Conservation (phyloP, 2,329 filamentous ascomycete genomes). For the Microcyclospora pomicola region DNA sequence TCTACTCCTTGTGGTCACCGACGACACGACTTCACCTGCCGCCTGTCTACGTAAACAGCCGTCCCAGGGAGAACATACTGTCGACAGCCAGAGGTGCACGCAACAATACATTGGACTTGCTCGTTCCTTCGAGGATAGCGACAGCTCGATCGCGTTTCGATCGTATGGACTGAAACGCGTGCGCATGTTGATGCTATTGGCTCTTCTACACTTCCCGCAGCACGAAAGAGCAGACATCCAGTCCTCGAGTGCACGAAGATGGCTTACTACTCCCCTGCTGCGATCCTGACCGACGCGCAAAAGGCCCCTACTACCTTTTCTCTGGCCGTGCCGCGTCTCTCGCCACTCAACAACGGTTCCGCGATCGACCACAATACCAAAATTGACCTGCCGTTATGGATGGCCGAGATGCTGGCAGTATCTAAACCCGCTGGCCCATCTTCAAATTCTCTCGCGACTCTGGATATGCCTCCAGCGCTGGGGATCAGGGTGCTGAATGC, state of each 20-base stretch:
- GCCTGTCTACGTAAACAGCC: no score
- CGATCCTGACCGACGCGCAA: constrained; percentile 77
- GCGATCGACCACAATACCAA: constrained; percentile 67
- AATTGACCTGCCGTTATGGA: constrained; percentile 79
- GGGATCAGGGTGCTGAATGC: constrained; percentile 73
- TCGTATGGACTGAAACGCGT: no score
- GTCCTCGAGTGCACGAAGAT: constrained; percentile 21
- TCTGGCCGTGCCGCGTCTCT: constrained; percentile 72
- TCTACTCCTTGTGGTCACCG: no score
- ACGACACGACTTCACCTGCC: no score
- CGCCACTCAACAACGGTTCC: constrained; percentile 63
- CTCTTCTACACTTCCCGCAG: no score
- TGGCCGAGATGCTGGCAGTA: constrained; percentile 83
- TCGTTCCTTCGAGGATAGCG: no score
- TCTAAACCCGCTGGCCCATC: constrained; percentile 27
- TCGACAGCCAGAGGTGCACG: no score
- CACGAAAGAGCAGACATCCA: no score
- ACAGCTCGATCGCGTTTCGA: no score
- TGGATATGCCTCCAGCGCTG: constrained; percentile 69
- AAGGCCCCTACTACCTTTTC: constrained; percentile 96
- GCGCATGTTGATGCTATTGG: no score
- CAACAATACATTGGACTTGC: no score
- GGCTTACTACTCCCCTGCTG: constrained; percentile 71
- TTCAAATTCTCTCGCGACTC: constrained; percentile 51
- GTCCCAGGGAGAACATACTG: no score